Base-by-base conservation (phyloP, 163 green algal species). In the Chloromonas sp. region DNA sequence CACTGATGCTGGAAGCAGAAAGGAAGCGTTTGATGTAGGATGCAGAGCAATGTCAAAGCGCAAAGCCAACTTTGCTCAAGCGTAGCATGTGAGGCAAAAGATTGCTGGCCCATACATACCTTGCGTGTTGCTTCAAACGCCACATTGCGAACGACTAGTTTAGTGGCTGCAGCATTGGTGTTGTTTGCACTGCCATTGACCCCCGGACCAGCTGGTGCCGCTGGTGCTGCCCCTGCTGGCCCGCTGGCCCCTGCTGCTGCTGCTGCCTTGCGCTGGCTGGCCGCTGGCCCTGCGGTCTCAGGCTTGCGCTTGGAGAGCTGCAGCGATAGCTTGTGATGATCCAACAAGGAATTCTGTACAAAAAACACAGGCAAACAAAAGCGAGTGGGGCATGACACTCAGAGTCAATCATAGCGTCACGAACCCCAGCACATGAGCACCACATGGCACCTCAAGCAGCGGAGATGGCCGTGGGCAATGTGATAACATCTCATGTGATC, bases 71-170 rank as follows among this genome's bases (percentile, higher is more conserved):
- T 36, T 36, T 36, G 36, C 36, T 36, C 36, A 36, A 36, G 36
- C 36, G 36, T 36, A 36, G 36, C 36, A 36, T 36, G 36, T 36
- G 36, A 36, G 36, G 36, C 36, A 36, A 36, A 36, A 36, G 36
- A 36, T 36, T 36, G 36, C 36, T 36, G 36, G 36, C 36, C 36
- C 36, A 36, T 36, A 36, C 66, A 11, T 11, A 86, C 83, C 71
- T 88, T 88, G 58, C 85, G 81, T 2, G 95, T 99, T 0, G 96
- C 96, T 87, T 99, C 96, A 87, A 99, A 99, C 0, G 97, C 96
- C 79, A 99, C 90, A 89, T 99, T 99, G 62, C 96, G 94, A 57
- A 99, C 93, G 0, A 99, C 91, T 66, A 99, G 85, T 90, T 99
- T 98, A 61, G 93, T 93, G 36, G 36, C 36, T 36, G 36, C 36